Evolutionary conservation across 768 basidiomycete genomes (phyloP).

Genomic region (Naganishia kalamii): DNA sequence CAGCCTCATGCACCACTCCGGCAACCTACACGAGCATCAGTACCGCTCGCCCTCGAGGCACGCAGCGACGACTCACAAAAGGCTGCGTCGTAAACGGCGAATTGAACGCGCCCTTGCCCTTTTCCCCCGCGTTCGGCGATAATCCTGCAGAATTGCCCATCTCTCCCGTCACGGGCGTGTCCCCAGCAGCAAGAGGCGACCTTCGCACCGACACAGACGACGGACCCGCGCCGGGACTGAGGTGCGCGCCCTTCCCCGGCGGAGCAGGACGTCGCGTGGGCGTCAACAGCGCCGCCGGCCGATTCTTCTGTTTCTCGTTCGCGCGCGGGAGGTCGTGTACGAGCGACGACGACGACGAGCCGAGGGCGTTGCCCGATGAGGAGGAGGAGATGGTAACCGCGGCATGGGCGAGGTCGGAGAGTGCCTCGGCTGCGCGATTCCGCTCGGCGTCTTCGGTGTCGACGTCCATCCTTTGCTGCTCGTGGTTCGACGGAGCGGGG

Average conservation of each 20-base stretch:
- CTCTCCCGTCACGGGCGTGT: too few relatives aligned
- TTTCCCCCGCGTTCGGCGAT: not conserved
- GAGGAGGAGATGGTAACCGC: not conserved
- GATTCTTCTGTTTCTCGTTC: not conserved
- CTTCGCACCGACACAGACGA: not conserved
- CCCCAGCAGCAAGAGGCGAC: not conserved
- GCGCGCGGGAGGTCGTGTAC: not conserved
- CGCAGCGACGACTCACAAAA: not conserved
- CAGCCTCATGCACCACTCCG: not conserved
- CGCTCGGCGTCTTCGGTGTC: not conserved
- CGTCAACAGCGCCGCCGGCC: not conserved
- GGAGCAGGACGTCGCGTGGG: constrained; percentile 1
- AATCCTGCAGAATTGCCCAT: too few relatives aligned
- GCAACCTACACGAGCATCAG: not conserved
- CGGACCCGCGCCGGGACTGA: not conserved
- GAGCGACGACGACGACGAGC: not conserved
- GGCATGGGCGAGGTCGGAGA: constrained; percentile 1
- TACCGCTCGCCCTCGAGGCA: too few relatives aligned
- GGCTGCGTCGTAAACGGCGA: constrained; percentile 10
- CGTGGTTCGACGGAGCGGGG: not conserved
- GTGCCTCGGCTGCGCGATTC: constrained; percentile 3
- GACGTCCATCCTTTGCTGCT: not conserved
- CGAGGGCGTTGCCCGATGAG: not conserved
- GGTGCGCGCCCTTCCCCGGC: not conserved
- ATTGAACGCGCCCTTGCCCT: not conserved